Percentiles rank a stretch among this genome's conserved stretches.
Conservation (phyloP, 768 basidiomycete genomes). For the Solioccasus polychromus region DNA sequence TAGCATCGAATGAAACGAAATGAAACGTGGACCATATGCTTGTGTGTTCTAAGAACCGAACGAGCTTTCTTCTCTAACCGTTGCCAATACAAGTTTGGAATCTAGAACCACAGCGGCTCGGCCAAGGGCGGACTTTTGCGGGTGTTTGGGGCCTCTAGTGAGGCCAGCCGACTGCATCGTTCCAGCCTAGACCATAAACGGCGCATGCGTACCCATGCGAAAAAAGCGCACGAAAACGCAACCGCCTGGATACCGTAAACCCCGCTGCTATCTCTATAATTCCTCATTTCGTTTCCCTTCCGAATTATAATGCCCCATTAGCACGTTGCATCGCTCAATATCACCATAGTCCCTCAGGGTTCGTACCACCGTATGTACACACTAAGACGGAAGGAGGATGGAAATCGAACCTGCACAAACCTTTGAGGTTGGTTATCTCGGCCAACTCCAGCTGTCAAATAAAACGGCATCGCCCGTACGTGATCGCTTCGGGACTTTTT, state of each 20-base stretch:
- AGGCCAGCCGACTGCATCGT: background rate
- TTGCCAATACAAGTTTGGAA: background rate
- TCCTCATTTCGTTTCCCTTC: background rate
- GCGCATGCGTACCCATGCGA: conserved; percentile 11
- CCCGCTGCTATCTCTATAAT: background rate
- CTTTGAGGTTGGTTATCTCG: background rate
- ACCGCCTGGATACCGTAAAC: conserved; percentile 16
- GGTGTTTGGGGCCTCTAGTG: conserved; percentile 11
- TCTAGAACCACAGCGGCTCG: no score
- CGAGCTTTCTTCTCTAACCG: no score
- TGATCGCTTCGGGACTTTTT: no score
- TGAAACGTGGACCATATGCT: conserved; percentile 33
- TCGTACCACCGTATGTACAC: background rate
- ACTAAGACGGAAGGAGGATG: background rate
- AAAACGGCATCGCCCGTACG: conserved; percentile 12
- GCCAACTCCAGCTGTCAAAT: conserved; percentile 6
- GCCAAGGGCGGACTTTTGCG: conserved; percentile 3
- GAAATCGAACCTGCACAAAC: background rate
- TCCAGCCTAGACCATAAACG: conserved; percentile 15
- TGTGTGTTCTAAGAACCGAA: no score
- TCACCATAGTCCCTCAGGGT: background rate
- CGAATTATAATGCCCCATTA: conserved; percentile 1
- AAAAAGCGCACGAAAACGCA: conserved; percentile 4
- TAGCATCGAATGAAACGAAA: conserved; percentile 44
- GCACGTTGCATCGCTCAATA: background rate